Evolutionary conservation across 768 basidiomycete species (phyloP), one percentile per base, ranked within the genome.

Genomic region (Lactarius vividus): DNA sequence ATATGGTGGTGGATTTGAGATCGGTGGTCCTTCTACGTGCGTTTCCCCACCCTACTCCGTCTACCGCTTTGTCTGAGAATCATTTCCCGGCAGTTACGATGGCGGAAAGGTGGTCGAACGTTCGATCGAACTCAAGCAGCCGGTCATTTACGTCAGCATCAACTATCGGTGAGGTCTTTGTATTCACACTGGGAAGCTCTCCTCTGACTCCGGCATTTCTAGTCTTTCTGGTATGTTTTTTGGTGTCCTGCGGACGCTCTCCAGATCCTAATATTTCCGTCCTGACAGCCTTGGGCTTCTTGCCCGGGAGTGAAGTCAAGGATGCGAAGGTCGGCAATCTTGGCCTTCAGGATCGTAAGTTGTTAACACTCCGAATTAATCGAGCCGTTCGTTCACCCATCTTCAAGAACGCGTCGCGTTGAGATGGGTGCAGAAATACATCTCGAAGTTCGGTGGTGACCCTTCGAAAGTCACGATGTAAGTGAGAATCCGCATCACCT

Each of bases 351-450:
- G 88, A 89, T 75, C 85, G 85, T 85, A 70, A 73, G 83, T 76
- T 1, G 20, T n/a, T 35, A 16, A 18, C 1, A 4, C 31, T 16
- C 8, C 35, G 15, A 23, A 20, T n/a, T n/a, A n/a, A n/a, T 13
- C 4, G 16, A 28, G 5, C 7, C 18, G n/a, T n/a, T 15, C 13
- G 23, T 39, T 29, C 20, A 52, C 60, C 20, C 16, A 58, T 8
- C 2, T 29, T 10, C 56, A 16, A 88, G 83, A 85, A 71, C 79
- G 84, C 29, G 74, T 82, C 44, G 87, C 86, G 1, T 71, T 91
- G 8, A 74, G 82, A 62, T 90, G 88, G 88, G 77, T 90, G 1
- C 83, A 87, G 68, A 83, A 85, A 70, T 85, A 90, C 71, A 87
- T 89, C 67, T 69, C 73, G 40, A 75, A 77, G 7, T 90, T 89